A percentile compares a stretch with the other conserved stretches of the same genome.
phyloP scores from a whole-genome alignment of 176 grass and related monocot species.

The Melocanna baccifera region DNA sequence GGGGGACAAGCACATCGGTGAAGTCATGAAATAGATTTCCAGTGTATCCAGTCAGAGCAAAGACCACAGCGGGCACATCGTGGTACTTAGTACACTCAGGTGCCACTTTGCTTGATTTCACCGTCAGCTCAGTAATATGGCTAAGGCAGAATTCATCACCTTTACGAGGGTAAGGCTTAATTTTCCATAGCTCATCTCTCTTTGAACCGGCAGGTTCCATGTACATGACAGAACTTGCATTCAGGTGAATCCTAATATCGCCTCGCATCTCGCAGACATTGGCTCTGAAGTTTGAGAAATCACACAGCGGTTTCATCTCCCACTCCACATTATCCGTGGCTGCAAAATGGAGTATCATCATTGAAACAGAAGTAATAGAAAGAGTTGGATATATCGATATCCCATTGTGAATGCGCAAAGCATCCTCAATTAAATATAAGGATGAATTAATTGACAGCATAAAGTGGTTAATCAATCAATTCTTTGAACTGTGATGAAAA shows the following conservation, averaged over 20 bases:
- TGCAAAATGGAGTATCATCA: conserved; percentile 9
- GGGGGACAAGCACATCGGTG: conserved; percentile 82
- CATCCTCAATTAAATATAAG: neutral
- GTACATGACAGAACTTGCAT: conserved; percentile 58
- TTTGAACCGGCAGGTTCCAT: conserved; percentile 51
- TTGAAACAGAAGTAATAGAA: neutral
- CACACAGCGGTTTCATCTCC: conserved; percentile 54
- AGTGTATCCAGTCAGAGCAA: conserved; percentile 77
- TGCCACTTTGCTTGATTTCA: conserved; percentile 53
- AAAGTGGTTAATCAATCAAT: neutral
- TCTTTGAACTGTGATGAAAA: neutral
- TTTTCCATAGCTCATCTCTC: conserved; percentile 59
- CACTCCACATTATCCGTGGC: neutral
- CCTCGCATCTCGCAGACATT: conserved; percentile 86
- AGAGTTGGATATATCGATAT: neutral
- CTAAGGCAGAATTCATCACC: conserved; percentile 66
- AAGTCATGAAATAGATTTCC: conserved; percentile 96
- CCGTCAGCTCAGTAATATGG: conserved; percentile 55
- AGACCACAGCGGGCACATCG: conserved; percentile 58
- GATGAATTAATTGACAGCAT: neutral
- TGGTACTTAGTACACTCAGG: conserved; percentile 68
- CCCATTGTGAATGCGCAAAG: neutral
- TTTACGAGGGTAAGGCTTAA: conserved; percentile 86
- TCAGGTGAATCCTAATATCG: conserved; percentile 62
- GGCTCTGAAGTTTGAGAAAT: conserved; percentile 77